These are phyloP conservation scores for Coemansia asiatica DNA, from an alignment of 192 early-diverging fungal genomes.

Conservation along the genomic window DNA sequence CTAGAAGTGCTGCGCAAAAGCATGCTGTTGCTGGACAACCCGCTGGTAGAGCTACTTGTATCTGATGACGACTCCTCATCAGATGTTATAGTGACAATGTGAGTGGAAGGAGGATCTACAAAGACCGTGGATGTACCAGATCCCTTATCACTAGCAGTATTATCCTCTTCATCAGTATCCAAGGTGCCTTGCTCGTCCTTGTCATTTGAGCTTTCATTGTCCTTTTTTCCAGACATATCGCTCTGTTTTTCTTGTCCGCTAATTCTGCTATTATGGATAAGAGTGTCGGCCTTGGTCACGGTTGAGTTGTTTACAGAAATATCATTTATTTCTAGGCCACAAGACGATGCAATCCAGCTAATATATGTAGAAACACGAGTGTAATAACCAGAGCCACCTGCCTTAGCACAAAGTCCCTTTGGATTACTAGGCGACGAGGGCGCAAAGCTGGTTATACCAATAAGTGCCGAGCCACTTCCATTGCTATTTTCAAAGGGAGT, in stretches of 20 bases:
- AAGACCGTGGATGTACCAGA: not conserved
- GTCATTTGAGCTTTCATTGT: not conserved
- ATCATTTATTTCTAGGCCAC: not conserved
- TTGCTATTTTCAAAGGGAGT: constrained; percentile 5
- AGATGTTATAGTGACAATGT: not conserved
- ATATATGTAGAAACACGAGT: constrained; percentile 30
- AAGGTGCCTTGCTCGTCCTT: not conserved
- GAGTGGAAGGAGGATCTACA: not conserved
- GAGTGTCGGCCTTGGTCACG: not conserved
- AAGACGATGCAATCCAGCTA: constrained; percentile 25
- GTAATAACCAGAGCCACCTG: constrained; percentile 31
- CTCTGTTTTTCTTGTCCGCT: no score
- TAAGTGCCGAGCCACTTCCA: constrained; percentile 4
- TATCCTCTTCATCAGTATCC: not conserved
- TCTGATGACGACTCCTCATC: not conserved
- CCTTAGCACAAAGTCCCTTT: constrained; percentile 32
- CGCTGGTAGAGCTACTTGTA: not conserved
- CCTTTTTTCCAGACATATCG: not conserved
- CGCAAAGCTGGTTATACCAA: constrained; percentile 36
- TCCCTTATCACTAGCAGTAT: not conserved
- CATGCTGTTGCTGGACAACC: not conserved
- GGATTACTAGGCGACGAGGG: constrained; percentile 28
- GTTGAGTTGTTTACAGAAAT: constrained; percentile 18
- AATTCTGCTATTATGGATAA: not conserved
- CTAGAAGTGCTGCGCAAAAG: not conserved